Percentiles rank a stretch among this genome's conserved stretches.
These are phyloP conservation scores for Agrocybe praecox DNA, from an alignment of 768 basidiomycete genomes.

Conservation along the genomic window DNA sequence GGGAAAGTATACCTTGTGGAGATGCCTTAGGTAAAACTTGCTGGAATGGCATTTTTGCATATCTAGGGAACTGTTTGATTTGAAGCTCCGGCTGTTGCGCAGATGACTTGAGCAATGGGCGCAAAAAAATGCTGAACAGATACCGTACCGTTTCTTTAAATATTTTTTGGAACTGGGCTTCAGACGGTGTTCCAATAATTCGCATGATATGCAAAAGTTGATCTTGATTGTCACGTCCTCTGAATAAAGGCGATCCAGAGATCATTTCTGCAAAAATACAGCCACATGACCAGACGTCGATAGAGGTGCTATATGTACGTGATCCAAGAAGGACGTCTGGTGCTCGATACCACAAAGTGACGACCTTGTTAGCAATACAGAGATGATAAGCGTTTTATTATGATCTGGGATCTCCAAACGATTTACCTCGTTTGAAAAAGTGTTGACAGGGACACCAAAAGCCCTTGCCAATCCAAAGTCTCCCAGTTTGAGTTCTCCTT, in stretches of 20 bases:
- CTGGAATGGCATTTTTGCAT: conserved; percentile 79
- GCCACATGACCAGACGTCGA: conserved; percentile 98
- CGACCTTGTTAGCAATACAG: conserved; percentile 60
- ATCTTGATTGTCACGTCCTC: conserved; percentile 96
- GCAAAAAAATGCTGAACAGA: not conserved
- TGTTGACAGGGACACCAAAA: conserved; percentile 98
- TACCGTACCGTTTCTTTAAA: conserved; percentile 80
- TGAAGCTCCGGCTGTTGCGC: conserved; percentile 73
- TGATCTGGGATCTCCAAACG: not conserved
- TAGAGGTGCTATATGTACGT: conserved; percentile 95
- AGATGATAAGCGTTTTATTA: not conserved
- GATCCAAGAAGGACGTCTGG: conserved; percentile 97
- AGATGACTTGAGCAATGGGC: not conserved
- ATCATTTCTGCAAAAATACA: conserved; percentile 99
- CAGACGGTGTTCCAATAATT: conserved; percentile 93
- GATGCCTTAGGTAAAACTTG: conserved; percentile 87
- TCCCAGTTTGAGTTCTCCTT: conserved; percentile 95
- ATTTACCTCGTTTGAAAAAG: conserved; percentile 92
- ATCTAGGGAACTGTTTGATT: conserved; percentile 84
- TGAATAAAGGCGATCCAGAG: conserved; percentile 92
- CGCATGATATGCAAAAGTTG: conserved; percentile 98
- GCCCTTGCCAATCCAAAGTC: conserved; percentile 98
- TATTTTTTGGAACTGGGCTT: conserved; percentile 86
- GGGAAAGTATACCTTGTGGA: conserved; percentile 61
- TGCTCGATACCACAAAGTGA: conserved; percentile 98